These are phyloP conservation scores for Immersiporthe knoxdaviesiana DNA, from an alignment of 2,329 filamentous ascomycete genomes.

Conservation along the genomic window DNA sequence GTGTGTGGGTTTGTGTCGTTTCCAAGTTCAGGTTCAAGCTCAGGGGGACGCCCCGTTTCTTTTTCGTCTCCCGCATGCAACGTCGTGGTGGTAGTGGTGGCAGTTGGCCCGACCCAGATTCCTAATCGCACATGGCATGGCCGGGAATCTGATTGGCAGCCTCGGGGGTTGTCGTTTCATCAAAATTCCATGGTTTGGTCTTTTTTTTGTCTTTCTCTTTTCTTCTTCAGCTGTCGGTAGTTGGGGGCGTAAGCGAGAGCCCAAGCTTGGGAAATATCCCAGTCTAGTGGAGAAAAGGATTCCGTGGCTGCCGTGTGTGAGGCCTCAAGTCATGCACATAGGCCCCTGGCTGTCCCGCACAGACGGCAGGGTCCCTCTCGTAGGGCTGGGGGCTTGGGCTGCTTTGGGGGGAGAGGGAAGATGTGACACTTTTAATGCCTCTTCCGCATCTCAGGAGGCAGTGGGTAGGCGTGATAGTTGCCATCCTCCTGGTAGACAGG, in stretches of 20 bases:
- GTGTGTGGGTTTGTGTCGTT: too few relatives aligned
- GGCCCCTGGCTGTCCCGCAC: neutral
- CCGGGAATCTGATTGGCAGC: constrained; percentile 1
- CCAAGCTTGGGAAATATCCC: constrained; percentile 6
- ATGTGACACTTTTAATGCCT: constrained; percentile 1
- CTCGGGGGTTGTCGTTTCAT: neutral
- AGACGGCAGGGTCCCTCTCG: neutral
- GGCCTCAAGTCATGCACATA: neutral
- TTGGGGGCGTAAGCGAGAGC: constrained; percentile 13
- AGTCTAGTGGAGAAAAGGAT: constrained; percentile 21
- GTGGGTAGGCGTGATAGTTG: constrained; percentile 25
- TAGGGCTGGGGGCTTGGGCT: neutral
- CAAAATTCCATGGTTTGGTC: neutral
- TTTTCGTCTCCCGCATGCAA: constrained; percentile 19
- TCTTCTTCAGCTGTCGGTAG: constrained; percentile 5
- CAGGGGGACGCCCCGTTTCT: constrained; percentile 7
- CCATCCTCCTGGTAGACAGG: constrained; percentile 20
- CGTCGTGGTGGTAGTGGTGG: neutral
- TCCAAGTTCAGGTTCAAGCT: too few relatives aligned
- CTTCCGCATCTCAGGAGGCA: constrained; percentile 12
- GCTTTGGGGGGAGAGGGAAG: too few relatives aligned
- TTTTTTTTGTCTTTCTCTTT: neutral
- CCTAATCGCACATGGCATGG: neutral
- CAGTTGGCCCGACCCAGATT: neutral
- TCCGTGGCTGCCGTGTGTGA: constrained; percentile 6